Conservation (phyloP, 2,329 filamentous ascomycete genomes). For the Clonostachys byssicola region DNA sequence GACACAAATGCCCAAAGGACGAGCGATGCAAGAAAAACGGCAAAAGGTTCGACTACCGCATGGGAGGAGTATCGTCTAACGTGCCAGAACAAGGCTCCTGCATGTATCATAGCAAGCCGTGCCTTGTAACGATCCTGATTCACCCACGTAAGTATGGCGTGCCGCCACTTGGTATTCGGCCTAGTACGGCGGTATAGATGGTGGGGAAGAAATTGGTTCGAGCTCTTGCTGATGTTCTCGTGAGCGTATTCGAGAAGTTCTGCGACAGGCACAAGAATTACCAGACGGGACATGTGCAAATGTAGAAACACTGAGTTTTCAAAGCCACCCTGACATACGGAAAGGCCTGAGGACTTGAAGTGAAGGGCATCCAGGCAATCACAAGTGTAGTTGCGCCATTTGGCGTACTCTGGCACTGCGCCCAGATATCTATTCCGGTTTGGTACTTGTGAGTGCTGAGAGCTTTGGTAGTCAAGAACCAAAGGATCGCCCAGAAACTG, state of each 20-base stretch:
- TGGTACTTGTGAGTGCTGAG: no score
- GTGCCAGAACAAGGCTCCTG: slow-evolving; percentile 36
- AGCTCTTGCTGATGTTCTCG: no score
- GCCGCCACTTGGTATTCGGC: no score
- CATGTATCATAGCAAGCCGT: slow-evolving; percentile 34
- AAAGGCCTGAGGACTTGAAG: slow-evolving; percentile 47
- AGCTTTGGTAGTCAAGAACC: no score
- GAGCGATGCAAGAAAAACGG: slow-evolving; percentile 28
- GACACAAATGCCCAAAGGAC: slow-evolving; percentile 25
- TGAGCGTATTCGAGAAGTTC: not conserved
- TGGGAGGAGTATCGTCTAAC: slow-evolving; percentile 32
- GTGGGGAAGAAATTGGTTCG: no score
- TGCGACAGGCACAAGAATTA: slow-evolving; percentile 38
- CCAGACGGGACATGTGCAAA: slow-evolving; percentile 45
- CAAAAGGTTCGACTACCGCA: slow-evolving; percentile 30
- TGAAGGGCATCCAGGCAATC: slow-evolving; percentile 49
- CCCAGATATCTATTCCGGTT: no score
- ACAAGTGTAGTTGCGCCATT: slow-evolving; percentile 34
- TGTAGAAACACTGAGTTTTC: slow-evolving; percentile 50
- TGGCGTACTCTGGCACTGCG: not conserved
- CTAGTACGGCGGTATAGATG: no score
- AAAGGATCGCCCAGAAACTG: no score
- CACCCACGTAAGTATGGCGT: no score
- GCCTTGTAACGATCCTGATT: slow-evolving; percentile 26
- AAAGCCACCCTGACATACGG: slow-evolving; percentile 37